A percentile compares a stretch with the other conserved stretches of the same genome.
Evolutionary conservation across 1,284 basidiomycete genomes (phyloP).

Genomic region (Macrocystidia cucumis): DNA sequence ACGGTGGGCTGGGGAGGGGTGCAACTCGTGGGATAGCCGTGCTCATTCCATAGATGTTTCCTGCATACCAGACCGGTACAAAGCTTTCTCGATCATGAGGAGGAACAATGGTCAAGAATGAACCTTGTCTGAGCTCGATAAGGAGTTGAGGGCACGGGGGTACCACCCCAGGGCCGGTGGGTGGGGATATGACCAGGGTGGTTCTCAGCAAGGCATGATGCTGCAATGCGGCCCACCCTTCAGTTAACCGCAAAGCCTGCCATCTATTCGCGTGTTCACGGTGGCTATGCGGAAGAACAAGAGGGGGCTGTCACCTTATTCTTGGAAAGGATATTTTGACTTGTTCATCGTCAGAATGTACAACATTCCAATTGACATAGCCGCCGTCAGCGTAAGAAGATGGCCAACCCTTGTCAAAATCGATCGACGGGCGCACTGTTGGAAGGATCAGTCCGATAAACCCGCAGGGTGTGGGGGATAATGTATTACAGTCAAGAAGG

Average conservation of each 20-base stretch:
- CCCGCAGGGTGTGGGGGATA: slow-evolving; percentile 8
- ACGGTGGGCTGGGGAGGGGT: slow-evolving; percentile 38
- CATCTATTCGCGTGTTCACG: slow-evolving; percentile 36
- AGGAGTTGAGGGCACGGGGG: slow-evolving; percentile 33
- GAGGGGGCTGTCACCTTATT: slow-evolving; percentile 33
- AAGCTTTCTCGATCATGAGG: slow-evolving; percentile 11
- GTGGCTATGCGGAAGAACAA: not conserved
- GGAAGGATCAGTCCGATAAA: slow-evolving; percentile 1
- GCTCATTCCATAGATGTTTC: slow-evolving; percentile 65
- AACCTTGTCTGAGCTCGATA: slow-evolving; percentile 47
- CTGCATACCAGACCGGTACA: slow-evolving; percentile 58
- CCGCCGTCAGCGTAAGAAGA: slow-evolving; percentile 63
- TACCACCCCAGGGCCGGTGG: slow-evolving; percentile 13
- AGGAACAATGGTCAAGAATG: slow-evolving; percentile 61
- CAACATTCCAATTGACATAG: slow-evolving; percentile 46
- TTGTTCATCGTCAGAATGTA: slow-evolving; percentile 33
- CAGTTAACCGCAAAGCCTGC: slow-evolving; percentile 54
- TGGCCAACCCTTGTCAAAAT: slow-evolving; percentile 41
- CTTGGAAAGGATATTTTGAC: slow-evolving; percentile 55
- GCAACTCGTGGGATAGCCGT: slow-evolving; percentile 40
- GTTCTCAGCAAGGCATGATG: slow-evolving; percentile 64
- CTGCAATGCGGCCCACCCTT: slow-evolving; percentile 80
- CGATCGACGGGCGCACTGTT: slow-evolving; percentile 36
- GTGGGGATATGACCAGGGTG: slow-evolving; percentile 48
- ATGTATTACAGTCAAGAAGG: slow-evolving; percentile 44